phyloP scores from a whole-genome alignment of 352 stramenopile species.

The Phytophthora sp. region DNA sequence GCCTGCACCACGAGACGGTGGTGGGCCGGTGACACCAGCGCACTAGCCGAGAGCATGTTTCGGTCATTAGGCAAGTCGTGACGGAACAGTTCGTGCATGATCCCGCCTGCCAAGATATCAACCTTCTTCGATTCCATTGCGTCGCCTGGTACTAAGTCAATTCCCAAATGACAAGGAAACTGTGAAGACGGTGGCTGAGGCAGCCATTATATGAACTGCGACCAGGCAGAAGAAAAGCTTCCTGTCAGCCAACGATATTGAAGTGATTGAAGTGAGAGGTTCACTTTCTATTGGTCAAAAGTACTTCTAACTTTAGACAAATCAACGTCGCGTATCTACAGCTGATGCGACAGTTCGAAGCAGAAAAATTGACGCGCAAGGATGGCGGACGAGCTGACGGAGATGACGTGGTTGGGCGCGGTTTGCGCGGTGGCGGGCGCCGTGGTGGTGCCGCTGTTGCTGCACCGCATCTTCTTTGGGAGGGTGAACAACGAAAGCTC shows the following conservation, averaged over 20 bases:
- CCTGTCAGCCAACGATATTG: conserved; percentile 19
- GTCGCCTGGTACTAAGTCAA: conserved; percentile 1
- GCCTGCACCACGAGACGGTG: conserved; percentile 73
- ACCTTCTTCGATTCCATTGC: conserved; percentile 39
- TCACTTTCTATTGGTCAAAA: conserved; percentile 8
- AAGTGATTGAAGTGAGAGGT: conserved; percentile 20
- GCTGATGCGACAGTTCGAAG: conserved; percentile 11
- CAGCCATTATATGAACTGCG: conserved; percentile 33
- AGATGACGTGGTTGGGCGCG: conserved; percentile 49
- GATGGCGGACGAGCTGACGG: conserved; percentile 30
- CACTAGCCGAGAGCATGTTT: conserved; percentile 90
- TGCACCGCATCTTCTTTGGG: conserved; percentile 64
- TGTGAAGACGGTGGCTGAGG: neutral
- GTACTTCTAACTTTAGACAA: conserved; percentile 6
- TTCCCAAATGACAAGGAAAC: conserved; percentile 20
- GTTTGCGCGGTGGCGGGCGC: conserved; percentile 38
- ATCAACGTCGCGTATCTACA: conserved; percentile 2
- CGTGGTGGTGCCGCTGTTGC: conserved; percentile 53
- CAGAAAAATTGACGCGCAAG: conserved; percentile 18
- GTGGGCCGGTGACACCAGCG: conserved; percentile 69
- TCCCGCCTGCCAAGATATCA: conserved; percentile 81
- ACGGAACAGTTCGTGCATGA: conserved; percentile 90
- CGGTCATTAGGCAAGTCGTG: conserved; percentile 87
- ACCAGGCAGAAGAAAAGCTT: conserved; percentile 15
- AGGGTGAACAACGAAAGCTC: conserved; percentile 38